These are phyloP conservation scores for Zea luxurians DNA, from an alignment of 176 grass and related monocot species.

Conservation along the genomic window DNA sequence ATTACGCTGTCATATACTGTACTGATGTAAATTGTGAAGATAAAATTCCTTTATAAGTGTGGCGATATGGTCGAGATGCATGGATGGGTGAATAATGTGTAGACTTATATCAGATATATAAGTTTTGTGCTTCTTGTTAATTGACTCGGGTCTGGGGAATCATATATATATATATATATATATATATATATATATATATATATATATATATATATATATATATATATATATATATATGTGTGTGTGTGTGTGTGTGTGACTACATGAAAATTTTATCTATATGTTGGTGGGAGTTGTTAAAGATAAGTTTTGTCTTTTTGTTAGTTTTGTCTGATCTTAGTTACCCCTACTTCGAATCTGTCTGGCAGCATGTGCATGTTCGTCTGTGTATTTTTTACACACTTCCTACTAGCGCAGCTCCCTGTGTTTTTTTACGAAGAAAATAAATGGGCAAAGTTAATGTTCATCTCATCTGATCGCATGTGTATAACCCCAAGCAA, in stretches of 20 bases:
- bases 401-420: no score
- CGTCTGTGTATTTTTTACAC: background rate
- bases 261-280: background rate
- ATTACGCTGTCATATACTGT: conserved; percentile 41
- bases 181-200: no score
- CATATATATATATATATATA: background rate
- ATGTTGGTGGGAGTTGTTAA: background rate
- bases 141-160: background rate
- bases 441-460: background rate
- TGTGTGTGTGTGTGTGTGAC: no score
- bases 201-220: no score
- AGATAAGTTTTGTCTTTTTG: background rate
- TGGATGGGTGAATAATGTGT: background rate
- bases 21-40: conserved; percentile 57
- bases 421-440: background rate
- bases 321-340: background rate
- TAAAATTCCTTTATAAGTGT: conserved; percentile 24
- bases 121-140: conserved; percentile 17
- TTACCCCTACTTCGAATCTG: background rate
- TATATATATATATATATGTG: no score
- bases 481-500: background rate
- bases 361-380: background rate
- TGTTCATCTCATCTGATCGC: background rate
- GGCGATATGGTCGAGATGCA: background rate
- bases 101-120: background rate